These are phyloP conservation scores for Filobasidium floriforme DNA, from an alignment of 768 basidiomycete species.

Conservation along the genomic window DNA sequence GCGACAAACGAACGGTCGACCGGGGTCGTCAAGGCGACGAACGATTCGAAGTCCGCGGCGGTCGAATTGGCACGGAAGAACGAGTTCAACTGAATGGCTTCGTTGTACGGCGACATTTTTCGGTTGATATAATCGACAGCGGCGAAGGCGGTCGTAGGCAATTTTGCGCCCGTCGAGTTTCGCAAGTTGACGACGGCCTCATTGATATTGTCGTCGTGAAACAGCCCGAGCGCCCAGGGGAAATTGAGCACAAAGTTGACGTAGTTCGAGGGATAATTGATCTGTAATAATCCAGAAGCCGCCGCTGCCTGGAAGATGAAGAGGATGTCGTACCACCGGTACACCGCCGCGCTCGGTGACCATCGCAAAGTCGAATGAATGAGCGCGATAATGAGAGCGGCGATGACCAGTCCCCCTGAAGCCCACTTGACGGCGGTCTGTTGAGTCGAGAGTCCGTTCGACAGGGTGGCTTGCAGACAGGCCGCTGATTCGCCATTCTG, in stretches of 20 bases:
- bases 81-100: conserved; percentile 46
- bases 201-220: conserved; percentile 58
- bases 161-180: conserved; percentile 66
- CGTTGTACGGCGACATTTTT: conserved; percentile 70
- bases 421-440: conserved; percentile 71
- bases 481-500: conserved; percentile 67
- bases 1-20: conserved; percentile 7
- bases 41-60: conserved; percentile 28
- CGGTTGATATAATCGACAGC: conserved; percentile 73
- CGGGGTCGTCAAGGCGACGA: conserved; percentile 25
- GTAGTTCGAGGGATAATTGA: conserved; percentile 83
- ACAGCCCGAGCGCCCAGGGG: conserved; percentile 74
- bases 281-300: conserved; percentile 62
- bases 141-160: conserved; percentile 56
- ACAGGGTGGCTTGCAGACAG: conserved; percentile 82
- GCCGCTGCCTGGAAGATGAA: conserved; percentile 79
- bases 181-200: conserved; percentile 73
- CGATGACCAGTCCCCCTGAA: conserved; percentile 55
- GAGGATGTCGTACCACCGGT: conserved; percentile 72
- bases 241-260: conserved; percentile 77
- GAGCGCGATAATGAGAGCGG: conserved; percentile 54
- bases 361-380: conserved; percentile 45
- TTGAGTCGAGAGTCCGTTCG: conserved; percentile 79
- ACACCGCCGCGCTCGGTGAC: conserved; percentile 55
- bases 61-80: conserved; percentile 50